These are phyloP conservation scores for Sordariomycetes sp. DNA, from an alignment of 2,329 filamentous ascomycete species.

Conservation along the genomic window DNA sequence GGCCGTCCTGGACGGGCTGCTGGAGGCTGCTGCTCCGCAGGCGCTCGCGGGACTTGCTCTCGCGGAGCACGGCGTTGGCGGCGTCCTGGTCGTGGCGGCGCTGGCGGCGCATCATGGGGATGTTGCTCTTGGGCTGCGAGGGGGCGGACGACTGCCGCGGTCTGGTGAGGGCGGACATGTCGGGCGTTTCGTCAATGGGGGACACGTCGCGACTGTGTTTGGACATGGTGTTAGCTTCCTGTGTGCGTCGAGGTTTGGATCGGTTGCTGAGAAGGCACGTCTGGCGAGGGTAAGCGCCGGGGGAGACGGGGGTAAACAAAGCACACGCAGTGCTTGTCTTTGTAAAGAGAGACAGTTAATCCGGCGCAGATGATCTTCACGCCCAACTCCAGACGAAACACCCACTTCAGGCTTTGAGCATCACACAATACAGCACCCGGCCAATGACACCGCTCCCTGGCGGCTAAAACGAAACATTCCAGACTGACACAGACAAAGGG, in stretches of 20 bases:
- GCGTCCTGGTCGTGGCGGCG: conserved; percentile 32
- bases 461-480: not conserved
- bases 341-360: not conserved
- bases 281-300: not conserved
- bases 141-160: not conserved
- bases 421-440: not conserved
- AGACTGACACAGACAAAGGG: not conserved
- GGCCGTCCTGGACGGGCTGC: conserved; percentile 13
- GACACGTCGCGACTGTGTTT: conserved; percentile 30
- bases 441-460: not conserved
- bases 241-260: not conserved
- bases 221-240: not conserved
- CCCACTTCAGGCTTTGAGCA: not conserved
- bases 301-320: too few species aligned
- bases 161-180: conserved; percentile 16
- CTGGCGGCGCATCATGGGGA: conserved; percentile 41
- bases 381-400: not conserved
- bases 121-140: conserved; percentile 22
- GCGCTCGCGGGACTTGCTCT: conserved; percentile 25
- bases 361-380: not conserved
- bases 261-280: not conserved
- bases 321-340: too few species aligned
- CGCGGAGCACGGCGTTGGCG: conserved; percentile 22
- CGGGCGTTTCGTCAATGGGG: conserved; percentile 36
- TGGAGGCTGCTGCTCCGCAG: conserved; percentile 8